Percentiles rank a stretch among this genome's conserved stretches.
Conservation (phyloP, 345 rosid species). For the Eucalyptus polyanthemos region DNA sequence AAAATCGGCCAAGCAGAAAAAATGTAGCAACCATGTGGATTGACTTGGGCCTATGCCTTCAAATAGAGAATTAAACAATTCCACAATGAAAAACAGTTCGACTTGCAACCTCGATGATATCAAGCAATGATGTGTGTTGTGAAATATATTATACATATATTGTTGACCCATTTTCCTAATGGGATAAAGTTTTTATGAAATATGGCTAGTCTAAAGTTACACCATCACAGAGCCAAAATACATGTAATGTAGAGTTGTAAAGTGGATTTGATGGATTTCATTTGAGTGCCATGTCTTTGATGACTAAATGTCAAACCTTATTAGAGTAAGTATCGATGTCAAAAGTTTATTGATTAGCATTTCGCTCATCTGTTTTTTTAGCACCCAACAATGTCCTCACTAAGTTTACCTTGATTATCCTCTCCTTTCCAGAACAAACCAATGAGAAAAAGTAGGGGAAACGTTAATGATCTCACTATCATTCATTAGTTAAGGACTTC, state of each 20-base stretch:
- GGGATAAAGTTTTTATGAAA: fast-evolving
- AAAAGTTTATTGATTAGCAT: fast-evolving
- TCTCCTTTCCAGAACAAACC: not conserved
- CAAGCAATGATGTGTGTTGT: fast-evolving
- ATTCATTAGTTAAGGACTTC: not conserved
- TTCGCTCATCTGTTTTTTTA: not conserved
- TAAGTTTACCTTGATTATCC: not conserved
- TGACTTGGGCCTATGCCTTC: not conserved
- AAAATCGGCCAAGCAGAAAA: fast-evolving
- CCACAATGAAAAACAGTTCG: not conserved
- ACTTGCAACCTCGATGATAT: not conserved
- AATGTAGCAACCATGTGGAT: fast-evolving
- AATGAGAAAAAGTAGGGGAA: fast-evolving
- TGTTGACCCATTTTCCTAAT: no score
- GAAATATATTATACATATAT: no score
- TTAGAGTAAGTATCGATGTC: not conserved
- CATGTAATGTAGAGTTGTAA: not conserved
- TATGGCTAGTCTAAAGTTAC: fast-evolving
- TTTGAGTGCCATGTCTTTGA: fast-evolving
- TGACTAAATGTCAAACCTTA: not conserved
- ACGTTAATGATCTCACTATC: not conserved
- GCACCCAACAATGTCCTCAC: not conserved
- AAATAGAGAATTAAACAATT: not conserved
- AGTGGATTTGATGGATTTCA: not conserved
- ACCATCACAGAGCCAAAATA: not conserved